phyloP scores from a whole-genome alignment of 306 rosid genomes.

The Lathyrus oleraceus region DNA sequence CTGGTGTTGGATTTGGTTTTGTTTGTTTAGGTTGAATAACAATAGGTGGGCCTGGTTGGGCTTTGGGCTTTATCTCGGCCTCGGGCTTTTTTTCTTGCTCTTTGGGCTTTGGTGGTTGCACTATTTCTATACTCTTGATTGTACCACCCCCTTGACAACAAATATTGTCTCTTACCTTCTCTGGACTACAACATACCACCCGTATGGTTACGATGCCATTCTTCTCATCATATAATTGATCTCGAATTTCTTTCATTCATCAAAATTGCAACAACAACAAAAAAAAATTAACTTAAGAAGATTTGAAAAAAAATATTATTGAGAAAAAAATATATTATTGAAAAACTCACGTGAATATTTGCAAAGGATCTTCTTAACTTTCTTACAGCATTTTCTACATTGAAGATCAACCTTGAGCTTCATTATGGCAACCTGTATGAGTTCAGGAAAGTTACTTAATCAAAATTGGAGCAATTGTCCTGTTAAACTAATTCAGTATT shows the following conservation, averaged over 20 bases:
- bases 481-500: no score
- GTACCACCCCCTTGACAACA: slow-evolving; percentile 46
- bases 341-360: slow-evolving; percentile 65
- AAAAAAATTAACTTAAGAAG: not conserved
- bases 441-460: not conserved
- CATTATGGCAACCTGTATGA: slow-evolving; percentile 42
- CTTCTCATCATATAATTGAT: slow-evolving; percentile 65
- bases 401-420: slow-evolving; percentile 65
- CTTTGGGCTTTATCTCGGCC: not conserved
- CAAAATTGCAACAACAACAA: slow-evolving; percentile 27
- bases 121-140: slow-evolving; percentile 61
- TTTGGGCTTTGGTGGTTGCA: slow-evolving; percentile 41
- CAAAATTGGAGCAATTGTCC: not conserved
- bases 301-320: not conserved
- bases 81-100: not conserved
- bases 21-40: not conserved
- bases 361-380: slow-evolving; percentile 66
- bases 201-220: slow-evolving; percentile 47
- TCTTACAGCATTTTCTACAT: slow-evolving; percentile 61
- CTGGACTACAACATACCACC: slow-evolving; percentile 71
- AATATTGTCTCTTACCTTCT: slow-evolving; percentile 51
- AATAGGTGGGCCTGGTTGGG: not conserved
- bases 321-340: not conserved
- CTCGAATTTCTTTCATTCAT: slow-evolving; percentile 67
- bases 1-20: not conserved